These are phyloP conservation scores for Trypanosoma congolense DNA, from an alignment of 208 protist genomes.

Conservation along the genomic window DNA sequence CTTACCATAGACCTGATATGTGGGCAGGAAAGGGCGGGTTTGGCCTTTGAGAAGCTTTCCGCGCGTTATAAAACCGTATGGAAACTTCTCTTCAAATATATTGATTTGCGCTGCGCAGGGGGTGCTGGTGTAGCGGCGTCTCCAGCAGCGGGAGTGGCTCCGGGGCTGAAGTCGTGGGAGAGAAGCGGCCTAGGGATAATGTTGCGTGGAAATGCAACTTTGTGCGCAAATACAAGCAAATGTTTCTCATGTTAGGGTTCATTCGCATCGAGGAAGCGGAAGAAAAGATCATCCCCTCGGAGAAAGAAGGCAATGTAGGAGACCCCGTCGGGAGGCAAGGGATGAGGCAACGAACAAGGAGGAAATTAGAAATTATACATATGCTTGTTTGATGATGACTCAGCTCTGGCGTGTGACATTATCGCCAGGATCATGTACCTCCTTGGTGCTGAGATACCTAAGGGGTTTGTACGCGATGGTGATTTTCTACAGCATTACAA, in stretches of 20 bases:
- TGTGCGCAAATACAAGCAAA: conserved; percentile 26
- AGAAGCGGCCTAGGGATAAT: conserved; percentile 6
- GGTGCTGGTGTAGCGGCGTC: too few species aligned
- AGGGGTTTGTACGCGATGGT: not conserved
- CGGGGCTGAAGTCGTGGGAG: too few species aligned
- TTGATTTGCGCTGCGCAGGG: too few species aligned
- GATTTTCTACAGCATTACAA: not conserved
- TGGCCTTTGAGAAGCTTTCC: conserved; percentile 26
- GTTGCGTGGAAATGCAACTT: conserved; percentile 64
- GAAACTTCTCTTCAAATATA: conserved; percentile 41
- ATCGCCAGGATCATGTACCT: conserved; percentile 8
- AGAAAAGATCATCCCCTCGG: not conserved
- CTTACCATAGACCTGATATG: conserved; percentile 30
- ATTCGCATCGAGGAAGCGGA: conserved; percentile 63
- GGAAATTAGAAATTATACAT: too few species aligned
- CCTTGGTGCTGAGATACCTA: conserved; percentile 12
- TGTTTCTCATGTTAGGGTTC: conserved; percentile 52
- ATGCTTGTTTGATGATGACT: conserved; percentile 9
- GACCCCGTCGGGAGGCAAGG: not conserved
- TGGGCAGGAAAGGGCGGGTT: not conserved
- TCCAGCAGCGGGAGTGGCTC: too few species aligned
- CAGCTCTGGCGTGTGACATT: not conserved
- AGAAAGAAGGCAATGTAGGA: not conserved
- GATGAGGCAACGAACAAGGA: not conserved
- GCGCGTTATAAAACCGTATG: conserved; percentile 76